Conservation (phyloP, 148 eudicot species). For the Dysphania ambrosioides region DNA sequence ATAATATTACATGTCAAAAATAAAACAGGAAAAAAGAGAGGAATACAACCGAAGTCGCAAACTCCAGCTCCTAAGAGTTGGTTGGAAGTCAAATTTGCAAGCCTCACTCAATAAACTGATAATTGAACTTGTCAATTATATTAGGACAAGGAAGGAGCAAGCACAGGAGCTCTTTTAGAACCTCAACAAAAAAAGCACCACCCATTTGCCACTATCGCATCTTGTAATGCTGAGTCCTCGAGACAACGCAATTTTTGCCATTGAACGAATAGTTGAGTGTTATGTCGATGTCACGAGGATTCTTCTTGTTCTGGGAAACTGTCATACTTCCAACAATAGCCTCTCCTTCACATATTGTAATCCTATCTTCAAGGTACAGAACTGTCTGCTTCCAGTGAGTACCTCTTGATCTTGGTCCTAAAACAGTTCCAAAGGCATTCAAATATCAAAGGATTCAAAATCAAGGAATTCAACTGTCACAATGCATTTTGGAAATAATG, state of each 20-base stretch:
- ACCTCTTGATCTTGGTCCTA: slow-evolving; percentile 83
- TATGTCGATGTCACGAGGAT: slow-evolving; percentile 93
- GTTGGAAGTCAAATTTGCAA: background rate
- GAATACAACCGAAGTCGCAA: background rate
- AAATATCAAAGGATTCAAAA: background rate
- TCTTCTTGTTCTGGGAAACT: slow-evolving; percentile 83
- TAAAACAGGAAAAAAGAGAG: background rate
- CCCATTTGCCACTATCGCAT: slow-evolving; percentile 56
- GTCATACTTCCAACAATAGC: slow-evolving; percentile 65
- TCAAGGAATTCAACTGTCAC: background rate
- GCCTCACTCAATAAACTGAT: no score
- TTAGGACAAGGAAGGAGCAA: no score
- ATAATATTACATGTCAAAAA: background rate
- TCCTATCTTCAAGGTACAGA: slow-evolving; percentile 82
- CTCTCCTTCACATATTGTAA: slow-evolving; percentile 86
- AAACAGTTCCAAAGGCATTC: background rate
- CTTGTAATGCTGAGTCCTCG: slow-evolving; percentile 73
- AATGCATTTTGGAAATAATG: background rate
- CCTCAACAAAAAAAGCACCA: background rate
- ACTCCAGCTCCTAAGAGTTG: slow-evolving; percentile 9
- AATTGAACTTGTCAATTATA: background rate
- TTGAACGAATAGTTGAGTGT: slow-evolving; percentile 66
- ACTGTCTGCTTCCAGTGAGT: slow-evolving; percentile 99
- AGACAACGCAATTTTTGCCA: slow-evolving; percentile 58
- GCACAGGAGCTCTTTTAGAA: background rate